Evolutionary conservation across 768 basidiomycete species (phyloP).

Genomic region (Kwoniella heveanensis): DNA sequence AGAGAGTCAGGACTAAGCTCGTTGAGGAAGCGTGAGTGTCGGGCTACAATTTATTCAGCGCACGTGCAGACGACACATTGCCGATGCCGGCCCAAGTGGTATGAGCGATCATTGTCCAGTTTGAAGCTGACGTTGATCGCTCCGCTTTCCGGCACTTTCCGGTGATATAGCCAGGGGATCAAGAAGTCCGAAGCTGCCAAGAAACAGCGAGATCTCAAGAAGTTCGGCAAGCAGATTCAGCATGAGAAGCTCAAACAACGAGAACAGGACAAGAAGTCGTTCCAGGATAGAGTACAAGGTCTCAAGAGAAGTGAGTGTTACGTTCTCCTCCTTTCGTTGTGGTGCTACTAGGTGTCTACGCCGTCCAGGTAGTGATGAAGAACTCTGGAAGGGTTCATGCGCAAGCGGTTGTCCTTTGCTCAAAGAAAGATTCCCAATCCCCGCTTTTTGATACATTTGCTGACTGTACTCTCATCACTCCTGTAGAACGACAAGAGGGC

Average conservation of each 20-base stretch:
- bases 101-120: too few species aligned
- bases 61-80: too few species aligned
- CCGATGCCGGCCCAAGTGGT: too few species aligned
- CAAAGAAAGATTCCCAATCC: too few species aligned
- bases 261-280: slow-evolving; percentile 84
- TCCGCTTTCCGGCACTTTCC: not conserved
- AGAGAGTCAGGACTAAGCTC: slow-evolving; percentile 84
- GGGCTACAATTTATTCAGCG: not conserved
- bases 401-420: too few species aligned
- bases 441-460: too few species aligned
- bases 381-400: too few species aligned
- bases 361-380: too few species aligned
- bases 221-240: slow-evolving; percentile 98
- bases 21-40: slow-evolving; percentile 69
- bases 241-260: slow-evolving; percentile 89
- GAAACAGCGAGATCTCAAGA: slow-evolving; percentile 90
- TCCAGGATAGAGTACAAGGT: slow-evolving; percentile 80
- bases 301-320: slow-evolving; percentile 79
- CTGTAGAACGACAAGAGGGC: slow-evolving; percentile 84
- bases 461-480: too few species aligned
- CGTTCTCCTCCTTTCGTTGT: slow-evolving; percentile 5
- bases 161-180: slow-evolving; percentile 64
- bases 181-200: slow-evolving; percentile 90
- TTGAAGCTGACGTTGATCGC: slow-evolving; percentile 6
- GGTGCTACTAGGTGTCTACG: not conserved